These are phyloP conservation scores for Zygosaccharomyces gambellarensis DNA, from an alignment of 805 yeast genomes.

Conservation along the genomic window DNA sequence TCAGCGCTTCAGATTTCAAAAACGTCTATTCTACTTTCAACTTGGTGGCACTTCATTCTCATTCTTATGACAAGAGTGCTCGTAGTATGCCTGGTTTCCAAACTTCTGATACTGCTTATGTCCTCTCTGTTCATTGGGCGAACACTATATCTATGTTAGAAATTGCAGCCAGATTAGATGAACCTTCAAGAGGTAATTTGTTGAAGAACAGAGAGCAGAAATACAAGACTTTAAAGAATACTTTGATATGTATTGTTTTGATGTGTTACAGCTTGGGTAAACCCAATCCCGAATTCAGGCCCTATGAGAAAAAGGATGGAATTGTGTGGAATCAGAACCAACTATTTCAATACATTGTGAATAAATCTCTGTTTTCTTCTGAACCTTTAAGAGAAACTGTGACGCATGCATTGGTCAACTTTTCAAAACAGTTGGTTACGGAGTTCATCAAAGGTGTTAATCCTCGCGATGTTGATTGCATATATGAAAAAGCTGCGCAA, in stretches of 20 bases:
- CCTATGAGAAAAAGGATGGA: constrained; percentile 16
- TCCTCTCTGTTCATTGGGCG: constrained; percentile 29
- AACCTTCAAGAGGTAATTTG: constrained; percentile 32
- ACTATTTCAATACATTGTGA: constrained; percentile 31
- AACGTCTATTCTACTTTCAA: constrained; percentile 19
- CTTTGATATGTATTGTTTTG: constrained; percentile 25
- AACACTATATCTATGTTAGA: constrained; percentile 51
- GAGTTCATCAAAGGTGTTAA: constrained; percentile 18
- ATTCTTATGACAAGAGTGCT: constrained; percentile 21
- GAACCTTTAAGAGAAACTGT: constrained; percentile 18
- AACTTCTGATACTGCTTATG: constrained; percentile 17
- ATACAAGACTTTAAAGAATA: constrained; percentile 35
- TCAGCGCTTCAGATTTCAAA: constrained; percentile 13
- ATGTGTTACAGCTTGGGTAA: constrained; percentile 20
- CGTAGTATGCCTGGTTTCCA: constrained; percentile 15
- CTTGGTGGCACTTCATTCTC: constrained; percentile 17
- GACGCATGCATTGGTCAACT: constrained; percentile 17
- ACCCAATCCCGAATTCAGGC: constrained; percentile 18
- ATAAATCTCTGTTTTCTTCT: constrained; percentile 17
- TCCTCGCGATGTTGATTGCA: constrained; percentile 8
- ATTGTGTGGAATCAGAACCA: constrained; percentile 22
- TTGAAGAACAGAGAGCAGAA: constrained; percentile 38
- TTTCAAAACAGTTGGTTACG: constrained; percentile 15
- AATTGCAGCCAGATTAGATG: constrained; percentile 49
- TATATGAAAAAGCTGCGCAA: constrained; percentile 6